Conservation (phyloP, 345 rosid genomes). For the Camelina sativa region DNA sequence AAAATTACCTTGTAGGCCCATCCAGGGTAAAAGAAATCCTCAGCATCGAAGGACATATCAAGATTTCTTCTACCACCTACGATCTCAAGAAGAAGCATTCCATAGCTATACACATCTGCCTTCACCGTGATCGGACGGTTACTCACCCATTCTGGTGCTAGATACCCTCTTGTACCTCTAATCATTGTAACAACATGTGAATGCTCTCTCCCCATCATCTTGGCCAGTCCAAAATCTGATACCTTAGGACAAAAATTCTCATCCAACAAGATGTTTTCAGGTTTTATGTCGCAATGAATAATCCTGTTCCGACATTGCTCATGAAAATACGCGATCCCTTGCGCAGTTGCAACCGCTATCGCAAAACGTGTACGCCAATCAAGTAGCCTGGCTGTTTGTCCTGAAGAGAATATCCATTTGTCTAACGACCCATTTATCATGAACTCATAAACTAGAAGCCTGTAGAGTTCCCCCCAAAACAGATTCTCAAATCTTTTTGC, state of each 20-base stretch:
- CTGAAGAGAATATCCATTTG: constrained; percentile 71
- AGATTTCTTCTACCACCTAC: constrained; percentile 79
- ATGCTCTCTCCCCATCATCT: constrained; percentile 78
- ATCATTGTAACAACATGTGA: constrained; percentile 74
- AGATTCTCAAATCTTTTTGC: background rate
- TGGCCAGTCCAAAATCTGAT: constrained; percentile 76
- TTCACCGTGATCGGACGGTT: constrained; percentile 76
- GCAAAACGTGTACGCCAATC: constrained; percentile 67
- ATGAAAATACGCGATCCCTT: constrained; percentile 76
- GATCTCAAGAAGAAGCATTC: constrained; percentile 80
- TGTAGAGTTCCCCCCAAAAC: constrained; percentile 28
- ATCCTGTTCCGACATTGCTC: constrained; percentile 76
- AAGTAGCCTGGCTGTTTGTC: constrained; percentile 42
- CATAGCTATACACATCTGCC: constrained; percentile 85
- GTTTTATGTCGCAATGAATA: constrained; percentile 77
- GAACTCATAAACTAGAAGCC: constrained; percentile 80
- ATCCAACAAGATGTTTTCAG: constrained; percentile 70
- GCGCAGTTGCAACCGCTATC: constrained; percentile 68
- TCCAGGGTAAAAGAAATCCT: constrained; percentile 83
- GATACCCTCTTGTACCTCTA: constrained; percentile 77
- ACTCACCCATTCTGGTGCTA: constrained; percentile 82
- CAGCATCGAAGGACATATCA: constrained; percentile 62
- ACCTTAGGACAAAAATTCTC: constrained; percentile 66
- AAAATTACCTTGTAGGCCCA: constrained; percentile 78
- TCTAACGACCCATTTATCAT: constrained; percentile 78